Evolutionary conservation across 2,329 filamentous ascomycete species (phyloP).

Genomic region (Cercospora nicotianae): DNA sequence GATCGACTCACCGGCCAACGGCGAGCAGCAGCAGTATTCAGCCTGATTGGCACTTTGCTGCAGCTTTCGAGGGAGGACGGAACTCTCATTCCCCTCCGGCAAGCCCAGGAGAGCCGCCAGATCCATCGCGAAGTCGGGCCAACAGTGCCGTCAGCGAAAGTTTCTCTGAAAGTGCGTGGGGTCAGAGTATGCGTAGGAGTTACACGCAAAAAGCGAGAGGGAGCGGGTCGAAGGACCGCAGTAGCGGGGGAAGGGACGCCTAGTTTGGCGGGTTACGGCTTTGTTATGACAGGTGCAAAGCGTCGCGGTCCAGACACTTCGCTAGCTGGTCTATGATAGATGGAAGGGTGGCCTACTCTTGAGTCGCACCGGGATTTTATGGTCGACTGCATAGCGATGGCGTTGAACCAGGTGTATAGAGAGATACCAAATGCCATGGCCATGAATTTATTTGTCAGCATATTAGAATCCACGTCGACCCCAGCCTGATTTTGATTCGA

Average conservation of each 20-base stretch:
- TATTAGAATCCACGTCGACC: too few relatives aligned
- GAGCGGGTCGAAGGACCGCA: not conserved
- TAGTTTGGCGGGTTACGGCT: not conserved
- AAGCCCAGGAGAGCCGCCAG: slow-evolving; percentile 32
- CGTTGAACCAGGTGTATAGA: not conserved
- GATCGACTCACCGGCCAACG: slow-evolving; percentile 26
- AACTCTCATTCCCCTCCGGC: slow-evolving; percentile 34
- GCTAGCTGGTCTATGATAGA: not conserved
- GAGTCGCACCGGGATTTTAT: not conserved
- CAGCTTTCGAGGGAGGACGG: slow-evolving; percentile 38
- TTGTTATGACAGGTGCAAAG: not conserved
- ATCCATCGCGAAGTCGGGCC: slow-evolving; percentile 54
- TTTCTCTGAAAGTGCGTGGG: slow-evolving; percentile 87
- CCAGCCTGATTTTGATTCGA: too few relatives aligned
- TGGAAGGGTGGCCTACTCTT: not conserved
- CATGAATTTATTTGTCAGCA: not conserved
- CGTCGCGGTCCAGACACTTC: not conserved
- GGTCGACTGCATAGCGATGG: slow-evolving; percentile 6
- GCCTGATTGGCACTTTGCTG: slow-evolving; percentile 50
- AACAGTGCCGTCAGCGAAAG: slow-evolving; percentile 73
- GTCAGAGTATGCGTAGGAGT: slow-evolving; percentile 85
- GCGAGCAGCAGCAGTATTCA: slow-evolving; percentile 34
- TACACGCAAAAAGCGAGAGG: slow-evolving; percentile 58
- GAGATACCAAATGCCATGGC: slow-evolving; percentile 1
- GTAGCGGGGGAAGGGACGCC: not conserved